These are phyloP conservation scores for Cadophora luteo-olivacea DNA, from an alignment of 2,329 filamentous ascomycete genomes.

Conservation along the genomic window DNA sequence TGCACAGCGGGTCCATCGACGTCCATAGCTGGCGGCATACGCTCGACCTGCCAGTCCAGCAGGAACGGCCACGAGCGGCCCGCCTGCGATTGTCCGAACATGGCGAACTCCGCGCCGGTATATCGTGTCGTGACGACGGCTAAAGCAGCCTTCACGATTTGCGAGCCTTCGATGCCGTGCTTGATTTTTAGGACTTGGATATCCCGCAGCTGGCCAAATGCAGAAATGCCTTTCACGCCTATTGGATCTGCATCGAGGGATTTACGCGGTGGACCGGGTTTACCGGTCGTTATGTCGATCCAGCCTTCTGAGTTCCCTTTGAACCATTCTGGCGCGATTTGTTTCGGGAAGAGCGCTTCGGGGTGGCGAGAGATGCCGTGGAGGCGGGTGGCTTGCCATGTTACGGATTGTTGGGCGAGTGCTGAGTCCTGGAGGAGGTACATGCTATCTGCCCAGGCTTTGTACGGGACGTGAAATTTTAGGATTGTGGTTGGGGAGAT, in stretches of 20 bases:
- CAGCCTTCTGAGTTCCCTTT: constrained; percentile 26
- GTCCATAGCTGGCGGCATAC: constrained; percentile 26
- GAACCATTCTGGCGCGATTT: constrained; percentile 26
- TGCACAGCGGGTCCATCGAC: constrained; percentile 27
- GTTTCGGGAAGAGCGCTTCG: constrained; percentile 20
- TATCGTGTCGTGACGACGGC: constrained; percentile 21
- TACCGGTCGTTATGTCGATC: constrained; percentile 22
- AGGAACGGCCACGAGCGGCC: constrained; percentile 27
- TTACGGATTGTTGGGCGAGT: constrained; percentile 10
- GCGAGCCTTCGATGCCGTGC: constrained; percentile 27
- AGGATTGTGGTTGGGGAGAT: neutral
- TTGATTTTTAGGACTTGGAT: constrained; percentile 21
- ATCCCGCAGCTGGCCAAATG: constrained; percentile 12
- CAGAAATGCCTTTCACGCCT: constrained; percentile 20
- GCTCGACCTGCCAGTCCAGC: constrained; percentile 21
- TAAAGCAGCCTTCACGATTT: constrained; percentile 27
- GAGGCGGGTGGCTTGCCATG: constrained; percentile 26
- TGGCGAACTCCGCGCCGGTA: constrained; percentile 21
- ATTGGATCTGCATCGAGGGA: constrained; percentile 7
- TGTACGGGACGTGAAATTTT: constrained; percentile 25
- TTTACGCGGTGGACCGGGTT: constrained; percentile 21
- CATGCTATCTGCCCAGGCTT: constrained; percentile 28
- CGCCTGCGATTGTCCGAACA: constrained; percentile 28
- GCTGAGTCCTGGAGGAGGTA: constrained; percentile 23
- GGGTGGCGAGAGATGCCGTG: constrained; percentile 13